phyloP scores from a whole-genome alignment of 352 stramenopile species.

The Hyaloperonospora brassicae region DNA sequence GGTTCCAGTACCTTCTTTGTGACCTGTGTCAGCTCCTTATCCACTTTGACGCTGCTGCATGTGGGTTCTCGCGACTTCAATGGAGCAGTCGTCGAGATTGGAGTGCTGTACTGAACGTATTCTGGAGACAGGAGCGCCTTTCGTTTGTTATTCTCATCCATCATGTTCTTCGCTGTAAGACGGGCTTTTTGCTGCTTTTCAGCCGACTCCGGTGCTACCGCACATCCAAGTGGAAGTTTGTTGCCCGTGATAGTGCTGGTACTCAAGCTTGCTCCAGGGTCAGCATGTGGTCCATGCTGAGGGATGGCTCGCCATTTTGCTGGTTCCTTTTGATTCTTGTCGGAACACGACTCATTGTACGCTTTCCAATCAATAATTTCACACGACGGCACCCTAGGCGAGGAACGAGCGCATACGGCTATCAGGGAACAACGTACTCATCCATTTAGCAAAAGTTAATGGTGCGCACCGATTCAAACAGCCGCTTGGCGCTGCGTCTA shows the following conservation, averaged over 20 bases:
- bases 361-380: conserved; percentile 84
- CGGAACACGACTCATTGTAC: conserved; percentile 60
- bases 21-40: conserved; percentile 27
- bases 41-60: conserved; percentile 19
- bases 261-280: conserved; percentile 17
- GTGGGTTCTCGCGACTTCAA: conserved; percentile 4
- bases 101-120: conserved; percentile 65
- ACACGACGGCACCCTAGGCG: conserved; percentile 43
- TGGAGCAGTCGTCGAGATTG: conserved; percentile 7
- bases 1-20: conserved; percentile 48
- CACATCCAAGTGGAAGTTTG: conserved; percentile 26
- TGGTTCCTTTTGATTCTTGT: conserved; percentile 52
- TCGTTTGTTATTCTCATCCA: conserved; percentile 74
- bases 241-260: background rate
- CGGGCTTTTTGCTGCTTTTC: conserved; percentile 36
- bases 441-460: background rate
- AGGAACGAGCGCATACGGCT: background rate
- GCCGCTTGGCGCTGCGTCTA: conserved; percentile 17
- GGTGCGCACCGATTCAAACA: conserved; percentile 27
- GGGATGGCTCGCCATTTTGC: conserved; percentile 74
- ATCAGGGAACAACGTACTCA: background rate
- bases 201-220: conserved; percentile 13
- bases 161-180: conserved; percentile 32
- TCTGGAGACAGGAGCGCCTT: conserved; percentile 77
- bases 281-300: conserved; percentile 61